Conservation (phyloP, 2,329 filamentous ascomycete genomes). For the Colletotrichum falcatum region DNA sequence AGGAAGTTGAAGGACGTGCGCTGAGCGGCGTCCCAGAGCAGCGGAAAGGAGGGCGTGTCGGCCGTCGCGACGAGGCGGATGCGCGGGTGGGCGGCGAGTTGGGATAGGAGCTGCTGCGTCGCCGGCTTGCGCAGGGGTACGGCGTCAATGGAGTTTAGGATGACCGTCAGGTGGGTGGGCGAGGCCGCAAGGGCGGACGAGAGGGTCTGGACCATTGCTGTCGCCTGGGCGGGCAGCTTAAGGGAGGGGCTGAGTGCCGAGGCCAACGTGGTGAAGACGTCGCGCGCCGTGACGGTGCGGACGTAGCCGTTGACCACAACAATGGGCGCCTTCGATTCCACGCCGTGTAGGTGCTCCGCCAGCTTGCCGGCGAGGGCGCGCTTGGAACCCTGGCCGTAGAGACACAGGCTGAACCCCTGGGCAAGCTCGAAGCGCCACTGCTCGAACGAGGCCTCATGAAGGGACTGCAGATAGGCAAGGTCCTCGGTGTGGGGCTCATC, state of each 20-base stretch:
- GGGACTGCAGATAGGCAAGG: constrained; percentile 75
- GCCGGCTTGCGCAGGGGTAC: constrained; percentile 77
- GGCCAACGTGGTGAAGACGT: constrained; percentile 77
- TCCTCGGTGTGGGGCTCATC: constrained; percentile 78
- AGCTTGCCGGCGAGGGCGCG: constrained; percentile 79
- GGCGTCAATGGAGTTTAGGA: constrained; percentile 91
- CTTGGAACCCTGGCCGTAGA: constrained; percentile 96
- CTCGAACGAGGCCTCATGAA: constrained; percentile 85
- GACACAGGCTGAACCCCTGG: constrained; percentile 87
- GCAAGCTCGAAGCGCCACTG: constrained; percentile 94
- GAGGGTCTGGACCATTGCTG: constrained; percentile 76
- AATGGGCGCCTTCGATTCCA: constrained; percentile 67
- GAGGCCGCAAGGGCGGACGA: constrained; percentile 69
- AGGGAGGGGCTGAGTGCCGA: constrained; percentile 67
- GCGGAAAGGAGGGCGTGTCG: constrained; percentile 87
- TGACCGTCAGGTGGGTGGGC: constrained; percentile 67
- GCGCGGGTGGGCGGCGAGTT: constrained; percentile 78
- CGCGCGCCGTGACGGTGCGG: constrained; percentile 72
- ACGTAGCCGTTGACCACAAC: constrained; percentile 90
- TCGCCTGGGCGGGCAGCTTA: constrained; percentile 69
- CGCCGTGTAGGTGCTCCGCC: constrained; percentile 74
- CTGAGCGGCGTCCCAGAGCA: constrained; percentile 91
- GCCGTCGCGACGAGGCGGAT: constrained; percentile 83
- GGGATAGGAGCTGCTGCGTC: constrained; percentile 79
- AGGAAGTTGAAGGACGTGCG: constrained; percentile 86